A percentile compares a stretch with the other conserved stretches of the same genome.
Conservation (phyloP, 345 rosid genomes). For the Crucihimalaya himalaica region DNA sequence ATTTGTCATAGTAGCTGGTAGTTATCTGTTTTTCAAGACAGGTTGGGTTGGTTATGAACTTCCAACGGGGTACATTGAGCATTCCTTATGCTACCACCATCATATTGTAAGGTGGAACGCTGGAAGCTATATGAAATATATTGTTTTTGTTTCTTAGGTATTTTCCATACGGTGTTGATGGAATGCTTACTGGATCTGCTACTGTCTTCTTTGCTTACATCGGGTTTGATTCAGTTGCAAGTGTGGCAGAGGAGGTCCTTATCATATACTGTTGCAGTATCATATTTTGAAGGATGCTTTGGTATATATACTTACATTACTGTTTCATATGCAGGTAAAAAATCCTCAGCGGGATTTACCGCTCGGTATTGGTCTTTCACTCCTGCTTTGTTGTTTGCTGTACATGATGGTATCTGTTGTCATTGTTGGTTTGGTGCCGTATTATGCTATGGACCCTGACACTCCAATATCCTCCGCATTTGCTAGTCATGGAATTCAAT, state of each 20-base stretch:
- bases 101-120: conserved; percentile 6
- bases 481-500: conserved; percentile 78
- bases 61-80: conserved; percentile 72
- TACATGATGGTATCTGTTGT: conserved; percentile 94
- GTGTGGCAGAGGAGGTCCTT: conserved; percentile 97
- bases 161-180: conserved; percentile 88
- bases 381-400: conserved; percentile 72
- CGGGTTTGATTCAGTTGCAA: conserved; percentile 96
- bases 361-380: conserved; percentile 79
- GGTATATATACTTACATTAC: neutral
- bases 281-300: neutral
- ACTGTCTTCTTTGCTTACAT: conserved; percentile 92
- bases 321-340: conserved; percentile 66
- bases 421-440: conserved; percentile 93
- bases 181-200: conserved; percentile 98
- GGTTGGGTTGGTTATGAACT: conserved; percentile 93
- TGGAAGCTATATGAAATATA: neutral
- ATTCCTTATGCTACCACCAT: neutral
- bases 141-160: conserved; percentile 46
- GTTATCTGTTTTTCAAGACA: conserved; percentile 77
- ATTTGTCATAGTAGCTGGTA: conserved; percentile 79
- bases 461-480: conserved; percentile 99
- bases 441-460: conserved; percentile 94
- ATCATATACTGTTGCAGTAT: conserved; percentile 4
- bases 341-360: conserved; percentile 96